Percentiles rank a stretch among this genome's conserved stretches.
These are phyloP conservation scores for Phytophthora sp. DNA, from an alignment of 352 stramenopile genomes.

Conservation along the genomic window DNA sequence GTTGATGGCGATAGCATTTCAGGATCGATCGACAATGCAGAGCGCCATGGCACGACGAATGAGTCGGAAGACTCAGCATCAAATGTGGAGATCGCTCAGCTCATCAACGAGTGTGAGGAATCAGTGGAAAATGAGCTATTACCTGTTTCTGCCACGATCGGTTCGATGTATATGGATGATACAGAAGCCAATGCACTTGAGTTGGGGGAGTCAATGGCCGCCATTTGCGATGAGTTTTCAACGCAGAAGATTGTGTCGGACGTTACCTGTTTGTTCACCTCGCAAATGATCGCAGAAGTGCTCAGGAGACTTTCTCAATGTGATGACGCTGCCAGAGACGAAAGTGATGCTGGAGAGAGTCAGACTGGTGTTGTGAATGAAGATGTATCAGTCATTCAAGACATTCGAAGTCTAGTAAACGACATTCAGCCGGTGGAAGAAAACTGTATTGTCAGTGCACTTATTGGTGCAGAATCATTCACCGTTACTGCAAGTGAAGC, in stretches of 20 bases:
- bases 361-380: neutral
- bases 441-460: too few species aligned
- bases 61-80: neutral
- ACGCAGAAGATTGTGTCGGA: constrained; percentile 17
- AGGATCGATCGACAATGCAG: neutral
- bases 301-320: constrained; percentile 11
- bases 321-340: neutral
- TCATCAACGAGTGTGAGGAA: constrained; percentile 3
- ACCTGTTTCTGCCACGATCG: neutral
- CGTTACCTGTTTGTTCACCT: constrained; percentile 13
- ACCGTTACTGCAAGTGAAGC: too few species aligned
- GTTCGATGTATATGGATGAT: neutral
- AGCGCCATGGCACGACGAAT: neutral
- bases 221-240: constrained; percentile 6
- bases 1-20: neutral
- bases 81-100: neutral
- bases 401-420: neutral
- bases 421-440: neutral
- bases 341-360: neutral
- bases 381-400: neutral
- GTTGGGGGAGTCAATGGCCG: neutral
- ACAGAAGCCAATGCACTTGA: neutral
- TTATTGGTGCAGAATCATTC: too few species aligned
- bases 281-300: constrained; percentile 25
- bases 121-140: constrained; percentile 6